phyloP scores from a whole-genome alignment of 331 rosid species.

The Rosa hybrid region DNA sequence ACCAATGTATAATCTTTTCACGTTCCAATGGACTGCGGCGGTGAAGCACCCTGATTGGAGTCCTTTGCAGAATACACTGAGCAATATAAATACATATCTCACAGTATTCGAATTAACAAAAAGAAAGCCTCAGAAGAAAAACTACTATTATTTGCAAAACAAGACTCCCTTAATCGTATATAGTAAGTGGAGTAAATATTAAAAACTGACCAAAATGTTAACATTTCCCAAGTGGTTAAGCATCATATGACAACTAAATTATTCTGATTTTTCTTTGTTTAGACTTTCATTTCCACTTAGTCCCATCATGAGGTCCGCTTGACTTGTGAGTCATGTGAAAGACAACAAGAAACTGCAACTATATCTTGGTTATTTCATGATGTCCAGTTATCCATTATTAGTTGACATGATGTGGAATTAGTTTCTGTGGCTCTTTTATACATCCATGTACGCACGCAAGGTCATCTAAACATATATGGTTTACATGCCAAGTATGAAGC shows the following conservation, averaged over 20 bases:
- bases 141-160: not conserved
- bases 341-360: not conserved
- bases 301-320: not conserved
- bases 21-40: slow-evolving; percentile 96
- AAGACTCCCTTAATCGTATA: not conserved
- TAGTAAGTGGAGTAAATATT: not conserved
- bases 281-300: not conserved
- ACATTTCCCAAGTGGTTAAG: not conserved
- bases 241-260: not conserved
- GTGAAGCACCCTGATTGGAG: slow-evolving; percentile 95
- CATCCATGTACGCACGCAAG: not conserved
- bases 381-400: not conserved
- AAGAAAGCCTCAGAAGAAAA: not conserved
- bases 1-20: slow-evolving; percentile 91
- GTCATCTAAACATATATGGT: not conserved
- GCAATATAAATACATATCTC: slow-evolving; percentile 15
- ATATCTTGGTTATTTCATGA: not conserved
- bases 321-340: not conserved
- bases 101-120: not conserved
- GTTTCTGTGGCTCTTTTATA: not conserved
- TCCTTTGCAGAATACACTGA: slow-evolving; percentile 77
- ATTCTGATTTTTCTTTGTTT: not conserved
- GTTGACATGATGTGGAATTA: not conserved
- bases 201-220: not conserved
- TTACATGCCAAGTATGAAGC: not conserved